phyloP scores from a whole-genome alignment of 805 yeast genomes.

The Wickerhamomyces chaumierensis region DNA sequence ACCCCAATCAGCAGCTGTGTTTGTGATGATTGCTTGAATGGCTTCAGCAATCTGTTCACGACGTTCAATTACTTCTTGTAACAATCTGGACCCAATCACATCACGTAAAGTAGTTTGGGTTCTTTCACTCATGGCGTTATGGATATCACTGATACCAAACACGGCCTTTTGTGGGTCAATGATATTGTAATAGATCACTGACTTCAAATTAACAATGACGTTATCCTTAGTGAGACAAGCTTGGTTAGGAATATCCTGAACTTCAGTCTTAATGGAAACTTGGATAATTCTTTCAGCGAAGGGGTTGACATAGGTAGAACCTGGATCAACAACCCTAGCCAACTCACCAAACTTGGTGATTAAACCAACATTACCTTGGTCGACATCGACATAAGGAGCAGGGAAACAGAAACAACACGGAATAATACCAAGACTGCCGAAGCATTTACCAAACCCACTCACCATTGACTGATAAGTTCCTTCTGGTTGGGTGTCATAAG shows the following conservation, averaged over 20 bases:
- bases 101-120: slow-evolving; percentile 67
- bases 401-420: slow-evolving; percentile 34
- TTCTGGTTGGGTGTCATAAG: slow-evolving; percentile 27
- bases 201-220: slow-evolving; percentile 48
- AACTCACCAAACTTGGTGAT: slow-evolving; percentile 58
- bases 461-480: slow-evolving; percentile 32
- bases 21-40: slow-evolving; percentile 48
- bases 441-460: slow-evolving; percentile 28
- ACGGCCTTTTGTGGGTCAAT: slow-evolving; percentile 58
- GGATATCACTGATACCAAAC: slow-evolving; percentile 43
- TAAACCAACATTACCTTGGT: slow-evolving; percentile 61
- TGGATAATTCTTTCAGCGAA: slow-evolving; percentile 42
- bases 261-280: slow-evolving; percentile 46
- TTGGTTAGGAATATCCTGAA: slow-evolving; percentile 56
- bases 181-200: slow-evolving; percentile 58
- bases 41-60: slow-evolving; percentile 61
- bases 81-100: slow-evolving; percentile 51
- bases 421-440: slow-evolving; percentile 29
- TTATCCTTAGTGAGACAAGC: slow-evolving; percentile 63
- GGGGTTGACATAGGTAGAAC: slow-evolving; percentile 53
- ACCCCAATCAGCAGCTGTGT: slow-evolving; percentile 62
- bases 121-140: slow-evolving; percentile 47
- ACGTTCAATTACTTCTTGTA: slow-evolving; percentile 66
- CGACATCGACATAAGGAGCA: slow-evolving; percentile 48
- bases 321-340: slow-evolving; percentile 57